Evolutionary conservation across 2,329 filamentous ascomycete genomes (phyloP), one percentile per base, ranked within the genome.

Genomic region (Verticillium alfalfae): DNA sequence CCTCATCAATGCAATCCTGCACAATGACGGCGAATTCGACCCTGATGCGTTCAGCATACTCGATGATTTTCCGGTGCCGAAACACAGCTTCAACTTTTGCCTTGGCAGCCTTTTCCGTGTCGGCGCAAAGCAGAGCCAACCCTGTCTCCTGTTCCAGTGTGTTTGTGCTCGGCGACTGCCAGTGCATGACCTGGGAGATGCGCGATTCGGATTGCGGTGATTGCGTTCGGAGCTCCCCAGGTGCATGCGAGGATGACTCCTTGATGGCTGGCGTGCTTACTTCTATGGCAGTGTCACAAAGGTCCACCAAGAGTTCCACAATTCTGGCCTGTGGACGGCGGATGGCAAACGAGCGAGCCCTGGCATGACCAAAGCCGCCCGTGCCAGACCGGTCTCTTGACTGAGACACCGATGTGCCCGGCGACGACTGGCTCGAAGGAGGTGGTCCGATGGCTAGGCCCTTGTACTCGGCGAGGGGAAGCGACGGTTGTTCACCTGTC

Each of bases 131-230:
- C 34, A 93, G 75, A 41, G 92, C 89, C 31, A 99, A 79, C 0
- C 95, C 95, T 70, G 96, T 91, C 72, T 98, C 94, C 72, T 97
- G 93, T 65, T 99, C 95, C 16, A 97, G 78, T 0, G 93, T 95
- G 70, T 94, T 94, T 58, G 89, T 90, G 69, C 92, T 93, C 0
- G 95, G 95, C 5, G 94, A 97, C 70, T 97, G 93, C 95, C 96
- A 99, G 72, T 97, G 93, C 67, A 96, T 75, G 6, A 99, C 93
- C 74, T 99, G 95, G 1, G 91, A 91, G 68, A 98, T 96, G 37
- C 94, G 88, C 54, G 92, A 95, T 72, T 99, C 95, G 0, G 96
- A 99, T 71, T 97, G 92, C 0, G 95, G 95, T 5, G 95, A 99
- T 71, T 97, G 91, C 0, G 94, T 97, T 56, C 94, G 88, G 65